Evolutionary conservation across 371 early-diverging fungal genomes (phyloP).

Genomic region (Vairimorpha apis): DNA sequence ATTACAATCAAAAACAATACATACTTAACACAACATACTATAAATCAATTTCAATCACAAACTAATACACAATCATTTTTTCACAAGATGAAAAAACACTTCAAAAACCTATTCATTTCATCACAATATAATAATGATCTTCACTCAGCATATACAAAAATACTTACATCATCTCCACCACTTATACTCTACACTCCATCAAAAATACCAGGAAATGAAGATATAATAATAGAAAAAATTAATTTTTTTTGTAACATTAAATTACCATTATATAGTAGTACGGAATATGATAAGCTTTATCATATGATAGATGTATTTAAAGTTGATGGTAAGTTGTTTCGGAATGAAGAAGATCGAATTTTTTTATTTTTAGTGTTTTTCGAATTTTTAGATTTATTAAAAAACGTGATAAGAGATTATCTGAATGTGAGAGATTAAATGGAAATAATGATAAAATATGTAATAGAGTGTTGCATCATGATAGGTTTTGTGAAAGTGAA

Average conservation of each 20-base stretch:
- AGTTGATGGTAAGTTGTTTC: not conserved
- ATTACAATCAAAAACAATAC: no score
- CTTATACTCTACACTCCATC: not conserved
- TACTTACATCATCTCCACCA: not conserved
- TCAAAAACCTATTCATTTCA: no score
- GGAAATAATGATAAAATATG: no score
- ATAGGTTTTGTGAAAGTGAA: no score
- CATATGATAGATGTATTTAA: not conserved
- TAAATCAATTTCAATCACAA: no score
- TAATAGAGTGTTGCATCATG: no score
- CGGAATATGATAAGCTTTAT: not conserved
- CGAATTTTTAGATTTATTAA: not conserved
- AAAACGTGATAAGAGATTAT: not conserved
- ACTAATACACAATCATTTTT: no score
- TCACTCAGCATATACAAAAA: not conserved
- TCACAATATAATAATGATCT: not conserved
- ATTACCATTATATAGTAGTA: not conserved
- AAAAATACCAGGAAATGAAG: not conserved
- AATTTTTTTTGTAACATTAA: not conserved
- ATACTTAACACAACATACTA: no score
- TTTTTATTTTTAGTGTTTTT: not conserved
- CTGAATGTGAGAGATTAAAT: no score
- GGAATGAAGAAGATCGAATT: not conserved
- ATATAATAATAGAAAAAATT: constrained; percentile 6
- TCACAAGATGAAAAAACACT: no score